Evolutionary conservation across 257 asterid genomes (phyloP), one percentile per base, ranked within the genome.

Genomic region (Cruciata laevipes): DNA sequence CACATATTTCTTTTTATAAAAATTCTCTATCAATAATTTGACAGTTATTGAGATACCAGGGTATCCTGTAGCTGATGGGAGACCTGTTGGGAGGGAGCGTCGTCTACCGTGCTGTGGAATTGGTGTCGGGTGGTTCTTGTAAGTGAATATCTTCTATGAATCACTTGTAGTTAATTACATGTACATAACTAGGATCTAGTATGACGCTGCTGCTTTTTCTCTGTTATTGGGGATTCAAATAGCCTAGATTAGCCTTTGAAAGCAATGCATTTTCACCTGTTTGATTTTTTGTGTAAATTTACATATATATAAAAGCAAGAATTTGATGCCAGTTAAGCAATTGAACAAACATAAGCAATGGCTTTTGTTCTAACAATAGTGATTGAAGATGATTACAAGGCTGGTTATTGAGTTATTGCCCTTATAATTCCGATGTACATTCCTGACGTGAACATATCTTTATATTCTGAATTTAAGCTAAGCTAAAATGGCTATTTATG

Each of bases 111-210:
- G 95, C 86, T 90, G 96, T 63, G 96, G 96, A 53, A 82, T 84
- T 64, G 96, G 97, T 74, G 0, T 78, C 9, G 97, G 97, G 80
- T 90, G 97, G 97, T 88, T 84, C 89, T 38, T 83, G 96, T 90
- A 83, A 84, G 86, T 65, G 52, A 24, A n/a, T 31, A 53, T 17
- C 11, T 17, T 67, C 17, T 13, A 32, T 61, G 4, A 31, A 32
- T 33, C 4, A 53, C 30, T n/a, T 51, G 13, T 31, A n/a, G 32
- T 67, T 23, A 49, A 31, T 17, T 30, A 30, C 27, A 5, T 30
- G 62, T 51, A 6, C 17, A 44, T 24, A 7, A 13, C 7, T 24
- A 44, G 58, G 30, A 47, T 6, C 23, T 49, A 23, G n/a, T 42
- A 32, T 21, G 42, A 14, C 17, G 47, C n/a, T 47, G n/a, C 33